Conservation (phyloP, 352 stramenopile species). For the Phytophthora vignae region DNA sequence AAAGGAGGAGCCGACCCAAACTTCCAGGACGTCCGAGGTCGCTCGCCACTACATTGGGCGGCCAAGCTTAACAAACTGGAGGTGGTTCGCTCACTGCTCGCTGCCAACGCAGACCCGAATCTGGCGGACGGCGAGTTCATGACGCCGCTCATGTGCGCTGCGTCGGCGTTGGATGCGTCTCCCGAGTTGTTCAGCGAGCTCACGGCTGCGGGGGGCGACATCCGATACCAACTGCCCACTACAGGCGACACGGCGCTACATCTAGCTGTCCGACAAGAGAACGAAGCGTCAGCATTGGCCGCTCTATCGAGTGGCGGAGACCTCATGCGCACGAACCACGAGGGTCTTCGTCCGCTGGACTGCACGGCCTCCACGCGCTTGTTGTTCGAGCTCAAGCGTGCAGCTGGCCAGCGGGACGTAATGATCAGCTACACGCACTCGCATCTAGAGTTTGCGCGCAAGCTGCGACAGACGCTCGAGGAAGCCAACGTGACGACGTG, state of each 20-base stretch:
- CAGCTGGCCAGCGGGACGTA: conserved; percentile 71
- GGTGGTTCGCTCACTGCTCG: conserved; percentile 52
- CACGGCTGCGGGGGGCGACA: conserved; percentile 52
- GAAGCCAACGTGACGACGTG: conserved; percentile 75
- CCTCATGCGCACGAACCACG: conserved; percentile 71
- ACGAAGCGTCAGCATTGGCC: conserved; percentile 59
- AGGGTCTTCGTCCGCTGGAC: conserved; percentile 67
- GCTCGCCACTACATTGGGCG: conserved; percentile 76
- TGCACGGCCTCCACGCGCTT: conserved; percentile 74
- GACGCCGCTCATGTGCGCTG: conserved; percentile 51
- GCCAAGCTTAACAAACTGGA: conserved; percentile 65
- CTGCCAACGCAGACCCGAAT: conserved; percentile 41
- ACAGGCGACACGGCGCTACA: conserved; percentile 74
- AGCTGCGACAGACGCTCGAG: conserved; percentile 66
- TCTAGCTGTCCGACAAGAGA: conserved; percentile 64
- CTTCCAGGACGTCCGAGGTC: conserved; percentile 67
- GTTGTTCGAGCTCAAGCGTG: conserved; percentile 73
- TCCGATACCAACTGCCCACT: conserved; percentile 61
- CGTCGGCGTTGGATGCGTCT: conserved; percentile 24
- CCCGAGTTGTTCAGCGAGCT: conserved; percentile 47
- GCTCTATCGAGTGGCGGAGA: conserved; percentile 63
- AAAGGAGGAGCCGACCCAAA: conserved; percentile 63
- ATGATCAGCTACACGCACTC: conserved; percentile 90
- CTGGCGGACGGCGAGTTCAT: conserved; percentile 51
- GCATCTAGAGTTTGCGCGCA: conserved; percentile 77